These are phyloP conservation scores for Mucor saturninus DNA, from an alignment of 371 early-diverging fungal species.

Conservation along the genomic window DNA sequence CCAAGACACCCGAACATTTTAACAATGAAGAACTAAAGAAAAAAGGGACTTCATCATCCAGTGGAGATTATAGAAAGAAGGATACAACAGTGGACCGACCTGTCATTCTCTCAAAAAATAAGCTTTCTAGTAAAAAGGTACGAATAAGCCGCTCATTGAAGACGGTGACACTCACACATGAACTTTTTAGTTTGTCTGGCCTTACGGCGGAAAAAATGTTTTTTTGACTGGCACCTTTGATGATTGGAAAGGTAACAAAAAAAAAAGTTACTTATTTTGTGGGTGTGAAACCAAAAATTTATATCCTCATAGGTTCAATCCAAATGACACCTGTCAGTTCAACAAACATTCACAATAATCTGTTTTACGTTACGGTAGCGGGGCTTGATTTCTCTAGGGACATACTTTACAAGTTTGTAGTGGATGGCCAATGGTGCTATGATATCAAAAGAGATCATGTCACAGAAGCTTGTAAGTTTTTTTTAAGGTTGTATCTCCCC, in stretches of 20 bases:
- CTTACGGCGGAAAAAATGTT: constrained; percentile 50
- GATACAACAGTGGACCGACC: background rate
- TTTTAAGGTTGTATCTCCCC: background rate
- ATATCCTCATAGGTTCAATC: constrained; percentile 2
- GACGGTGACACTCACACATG: background rate
- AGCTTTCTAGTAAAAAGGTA: constrained; percentile 1
- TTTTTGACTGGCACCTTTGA: constrained; percentile 58
- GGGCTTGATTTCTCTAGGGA: constrained; percentile 33
- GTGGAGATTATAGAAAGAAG: background rate
- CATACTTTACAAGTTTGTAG: constrained; percentile 46
- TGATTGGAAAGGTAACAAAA: constrained; percentile 49
- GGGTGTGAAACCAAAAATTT: constrained; percentile 11
- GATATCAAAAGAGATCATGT: constrained; percentile 30
- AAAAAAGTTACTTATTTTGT: background rate
- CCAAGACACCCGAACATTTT: background rate
- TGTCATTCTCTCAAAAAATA: background rate
- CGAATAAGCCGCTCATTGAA: background rate
- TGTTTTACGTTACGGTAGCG: constrained; percentile 5
- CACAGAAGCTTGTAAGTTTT: constrained; percentile 1
- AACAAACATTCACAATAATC: background rate
- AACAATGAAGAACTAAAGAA: background rate
- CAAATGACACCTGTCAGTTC: constrained; percentile 16
- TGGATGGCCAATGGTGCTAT: constrained; percentile 51
- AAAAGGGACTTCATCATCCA: too few relatives aligned
- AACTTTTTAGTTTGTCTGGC: constrained; percentile 44